A percentile compares a stretch with the other conserved stretches of the same genome.
Evolutionary conservation across 2,329 filamentous ascomycete genomes (phyloP).

Genomic region (Biscogniauxia mediterranea): DNA sequence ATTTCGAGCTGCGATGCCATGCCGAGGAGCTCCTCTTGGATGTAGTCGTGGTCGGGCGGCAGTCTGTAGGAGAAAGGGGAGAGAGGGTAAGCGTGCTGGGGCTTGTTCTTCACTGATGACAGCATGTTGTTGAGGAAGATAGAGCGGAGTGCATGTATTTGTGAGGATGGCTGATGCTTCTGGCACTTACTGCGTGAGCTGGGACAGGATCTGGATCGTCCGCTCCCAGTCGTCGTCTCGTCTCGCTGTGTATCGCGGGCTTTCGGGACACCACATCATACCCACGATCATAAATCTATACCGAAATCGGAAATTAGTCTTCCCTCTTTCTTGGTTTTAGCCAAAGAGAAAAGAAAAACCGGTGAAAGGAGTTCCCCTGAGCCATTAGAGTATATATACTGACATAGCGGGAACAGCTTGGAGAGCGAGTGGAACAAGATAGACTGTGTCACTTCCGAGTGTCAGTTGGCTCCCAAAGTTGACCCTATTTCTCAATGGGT

Average conservation of each 20-base stretch:
- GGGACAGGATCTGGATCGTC: constrained; percentile 53
- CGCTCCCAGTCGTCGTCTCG: constrained; percentile 64
- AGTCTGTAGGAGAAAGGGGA: constrained; percentile 43
- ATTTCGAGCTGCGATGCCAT: constrained; percentile 46
- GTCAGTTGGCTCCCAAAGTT: constrained; percentile 46
- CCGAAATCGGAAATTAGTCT: background rate
- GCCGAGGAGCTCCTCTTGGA: constrained; percentile 47
- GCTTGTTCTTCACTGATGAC: no score
- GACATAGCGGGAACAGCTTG: constrained; percentile 62
- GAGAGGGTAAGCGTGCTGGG: constrained; percentile 1
- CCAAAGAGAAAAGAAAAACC: background rate
- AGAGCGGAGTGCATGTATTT: background rate
- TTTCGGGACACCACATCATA: constrained; percentile 59
- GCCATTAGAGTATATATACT: constrained; percentile 7
- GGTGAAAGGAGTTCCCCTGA: background rate
- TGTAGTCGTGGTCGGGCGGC: constrained; percentile 51
- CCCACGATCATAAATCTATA: constrained; percentile 51
- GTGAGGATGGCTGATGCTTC: no score
- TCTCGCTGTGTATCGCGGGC: constrained; percentile 66
- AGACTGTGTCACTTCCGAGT: constrained; percentile 48
- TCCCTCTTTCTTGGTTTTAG: background rate
- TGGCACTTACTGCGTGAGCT: constrained; percentile 39
- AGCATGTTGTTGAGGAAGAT: no score
- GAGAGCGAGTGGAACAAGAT: constrained; percentile 61
- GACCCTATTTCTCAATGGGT: constrained; percentile 47